These are phyloP conservation scores for Gamarada debralockiae DNA, from an alignment of 495 filamentous ascomycete genomes.

Conservation along the genomic window DNA sequence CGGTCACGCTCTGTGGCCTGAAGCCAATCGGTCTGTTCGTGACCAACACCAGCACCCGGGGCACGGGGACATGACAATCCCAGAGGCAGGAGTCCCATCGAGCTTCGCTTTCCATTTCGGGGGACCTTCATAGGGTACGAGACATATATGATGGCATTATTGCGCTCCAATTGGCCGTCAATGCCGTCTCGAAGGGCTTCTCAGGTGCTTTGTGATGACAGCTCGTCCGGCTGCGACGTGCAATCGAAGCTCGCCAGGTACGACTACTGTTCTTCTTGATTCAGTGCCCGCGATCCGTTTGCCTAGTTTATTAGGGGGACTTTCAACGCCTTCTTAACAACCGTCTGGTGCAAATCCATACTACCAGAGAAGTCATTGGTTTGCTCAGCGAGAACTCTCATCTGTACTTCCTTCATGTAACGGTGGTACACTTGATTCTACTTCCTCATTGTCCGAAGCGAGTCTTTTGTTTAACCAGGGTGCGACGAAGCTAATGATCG, in stretches of 20 bases:
- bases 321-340: slow-evolving; percentile 11
- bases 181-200: slow-evolving; percentile 12
- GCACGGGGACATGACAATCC: slow-evolving; percentile 9
- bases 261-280: slow-evolving; percentile 10
- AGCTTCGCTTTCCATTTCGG: slow-evolving; percentile 7
- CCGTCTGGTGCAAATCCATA: slow-evolving; percentile 10
- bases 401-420: slow-evolving; percentile 10
- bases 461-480: slow-evolving; percentile 5
- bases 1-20: no score
- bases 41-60: no score
- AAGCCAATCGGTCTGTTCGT: no score
- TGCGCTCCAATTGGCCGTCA: slow-evolving; percentile 7
- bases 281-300: slow-evolving; percentile 7
- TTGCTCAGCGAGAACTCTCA: slow-evolving; percentile 7
- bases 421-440: slow-evolving; percentile 13
- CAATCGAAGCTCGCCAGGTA: slow-evolving; percentile 12
- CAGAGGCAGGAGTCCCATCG: slow-evolving; percentile 12
- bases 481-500: no score
- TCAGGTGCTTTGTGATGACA: slow-evolving; percentile 11
- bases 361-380: slow-evolving; percentile 7
- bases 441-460: slow-evolving; percentile 7
- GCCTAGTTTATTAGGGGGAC: slow-evolving; percentile 7
- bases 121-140: slow-evolving; percentile 8
- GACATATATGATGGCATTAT: slow-evolving; percentile 10
- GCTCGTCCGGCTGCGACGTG: slow-evolving; percentile 5